A percentile compares a stretch with the other conserved stretches of the same genome.
Conservation (phyloP, 1,284 basidiomycete genomes). For the Cryptococcus jaspeensis region DNA sequence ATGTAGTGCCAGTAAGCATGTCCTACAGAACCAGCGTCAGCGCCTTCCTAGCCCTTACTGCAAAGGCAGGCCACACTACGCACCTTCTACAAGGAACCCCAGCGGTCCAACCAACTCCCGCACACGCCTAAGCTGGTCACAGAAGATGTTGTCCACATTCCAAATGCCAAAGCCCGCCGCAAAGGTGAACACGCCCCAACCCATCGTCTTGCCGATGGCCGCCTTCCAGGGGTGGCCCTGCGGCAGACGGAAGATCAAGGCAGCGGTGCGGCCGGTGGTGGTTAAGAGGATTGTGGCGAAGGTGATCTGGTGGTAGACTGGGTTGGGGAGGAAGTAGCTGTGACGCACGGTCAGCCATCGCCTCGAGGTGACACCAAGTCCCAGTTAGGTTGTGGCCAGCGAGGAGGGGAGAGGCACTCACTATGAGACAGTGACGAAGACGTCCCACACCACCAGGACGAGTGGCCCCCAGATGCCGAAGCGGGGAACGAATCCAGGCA, state of each 20-base stretch:
- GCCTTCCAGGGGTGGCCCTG: conserved; percentile 21
- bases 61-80: conserved; percentile 4
- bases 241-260: conserved; percentile 37
- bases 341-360: neutral
- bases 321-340: conserved; percentile 55
- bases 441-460: conserved; percentile 34
- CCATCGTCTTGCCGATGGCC: conserved; percentile 34
- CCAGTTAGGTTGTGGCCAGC: neutral
- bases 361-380: neutral
- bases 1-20: conserved; percentile 57
- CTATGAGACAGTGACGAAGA: conserved; percentile 51
- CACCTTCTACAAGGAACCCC: conserved; percentile 45
- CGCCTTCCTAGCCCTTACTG: neutral
- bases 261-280: conserved; percentile 35
- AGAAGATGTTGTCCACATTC: conserved; percentile 59
- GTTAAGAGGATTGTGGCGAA: conserved; percentile 53
- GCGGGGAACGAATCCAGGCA: conserved; percentile 34
- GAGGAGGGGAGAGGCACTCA: conserved; percentile 24
- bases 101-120: conserved; percentile 26
- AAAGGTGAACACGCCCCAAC: conserved; percentile 43
- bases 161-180: conserved; percentile 54
- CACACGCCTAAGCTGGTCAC: conserved; percentile 37
- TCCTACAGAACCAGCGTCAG: conserved; percentile 22
- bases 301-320: conserved; percentile 57
- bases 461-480: conserved; percentile 38